Base-by-base conservation (phyloP, 75 land plant species). In the Sequoia sempervirens region DNA sequence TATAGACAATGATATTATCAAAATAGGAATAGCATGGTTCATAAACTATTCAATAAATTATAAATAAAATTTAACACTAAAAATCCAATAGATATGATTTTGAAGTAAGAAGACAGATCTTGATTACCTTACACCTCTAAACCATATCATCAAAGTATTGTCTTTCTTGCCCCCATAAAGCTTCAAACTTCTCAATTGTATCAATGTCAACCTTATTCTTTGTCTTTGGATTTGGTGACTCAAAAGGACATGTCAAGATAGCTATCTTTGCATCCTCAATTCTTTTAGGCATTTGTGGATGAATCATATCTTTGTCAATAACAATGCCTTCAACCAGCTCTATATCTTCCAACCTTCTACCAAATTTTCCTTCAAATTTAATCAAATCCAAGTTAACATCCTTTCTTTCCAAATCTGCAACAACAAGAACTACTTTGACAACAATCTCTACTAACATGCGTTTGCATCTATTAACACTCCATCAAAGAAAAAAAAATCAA, bases 181-280 rank as follows among this genome's bases (percentile, higher is more conserved):
- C 93, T 80, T 95, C 93, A 85, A 97, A 97, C 86, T 97, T 97
- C 87, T 97, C 99, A 58, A 95, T 95, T 3, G 94, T 90, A 82
- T 95, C 94, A 87, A 97, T 94, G 85, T 97, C 99, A 83, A 97
- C 95, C 91, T 97, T 97, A 34, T 34, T 0, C 0, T 34, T 34
- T 76, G 98, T 97, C 85, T 97, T 97, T 76, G 99, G 99, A 90
- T 97, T 97, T 1, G 98, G 99, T 41, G 99, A 98, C 91, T 95
- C 98, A 89, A 97, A 97, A 6, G 98, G 99, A 83, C 96, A 97
- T 34, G 99, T 97, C 85, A 97, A 83, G 26, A 95, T 95, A 17
- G 96, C 96, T 89, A 97, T 95, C 84, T 97, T 95, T 46, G 93
- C 98, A 92, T 97, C 86, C 79, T 90, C 91, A 82, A 97, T 97